phyloP scores from a whole-genome alignment of 371 early-diverging fungal species.

The Mortierella sp. region DNA sequence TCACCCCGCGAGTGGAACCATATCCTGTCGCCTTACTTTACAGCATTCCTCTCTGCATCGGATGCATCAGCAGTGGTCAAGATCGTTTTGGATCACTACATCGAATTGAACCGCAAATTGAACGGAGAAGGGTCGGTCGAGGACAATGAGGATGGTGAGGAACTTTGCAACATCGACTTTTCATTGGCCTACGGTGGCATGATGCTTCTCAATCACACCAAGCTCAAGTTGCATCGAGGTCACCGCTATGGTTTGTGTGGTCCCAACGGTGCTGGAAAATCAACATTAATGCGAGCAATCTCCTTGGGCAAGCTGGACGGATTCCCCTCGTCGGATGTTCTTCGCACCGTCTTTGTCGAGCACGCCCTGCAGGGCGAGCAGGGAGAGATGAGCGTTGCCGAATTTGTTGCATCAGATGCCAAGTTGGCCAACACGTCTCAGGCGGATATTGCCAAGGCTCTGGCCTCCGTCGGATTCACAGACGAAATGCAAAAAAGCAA shows the following conservation, averaged over 20 bases:
- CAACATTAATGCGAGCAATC: constrained; percentile 90
- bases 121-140: constrained; percentile 64
- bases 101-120: constrained; percentile 48
- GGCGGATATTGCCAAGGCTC: constrained; percentile 67
- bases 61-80: constrained; percentile 56
- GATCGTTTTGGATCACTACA: constrained; percentile 57
- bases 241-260: constrained; percentile 90
- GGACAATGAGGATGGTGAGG: constrained; percentile 79
- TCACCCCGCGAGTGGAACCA: constrained; percentile 55
- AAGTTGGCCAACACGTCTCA: constrained; percentile 66
- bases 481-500: constrained; percentile 73
- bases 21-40: constrained; percentile 71
- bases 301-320: constrained; percentile 82
- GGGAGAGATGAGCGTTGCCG: constrained; percentile 76
- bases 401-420: constrained; percentile 73
- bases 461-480: constrained; percentile 77
- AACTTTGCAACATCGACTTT: constrained; percentile 87
- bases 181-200: constrained; percentile 87
- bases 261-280: constrained; percentile 91
- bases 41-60: constrained; percentile 67
- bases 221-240: constrained; percentile 82
- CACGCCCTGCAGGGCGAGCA: constrained; percentile 85
- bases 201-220: constrained; percentile 85
- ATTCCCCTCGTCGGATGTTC: constrained; percentile 80
- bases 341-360: constrained; percentile 82